These are phyloP conservation scores for Rhypophila decipiens DNA, from an alignment of 495 filamentous ascomycete genomes.

Conservation along the genomic window DNA sequence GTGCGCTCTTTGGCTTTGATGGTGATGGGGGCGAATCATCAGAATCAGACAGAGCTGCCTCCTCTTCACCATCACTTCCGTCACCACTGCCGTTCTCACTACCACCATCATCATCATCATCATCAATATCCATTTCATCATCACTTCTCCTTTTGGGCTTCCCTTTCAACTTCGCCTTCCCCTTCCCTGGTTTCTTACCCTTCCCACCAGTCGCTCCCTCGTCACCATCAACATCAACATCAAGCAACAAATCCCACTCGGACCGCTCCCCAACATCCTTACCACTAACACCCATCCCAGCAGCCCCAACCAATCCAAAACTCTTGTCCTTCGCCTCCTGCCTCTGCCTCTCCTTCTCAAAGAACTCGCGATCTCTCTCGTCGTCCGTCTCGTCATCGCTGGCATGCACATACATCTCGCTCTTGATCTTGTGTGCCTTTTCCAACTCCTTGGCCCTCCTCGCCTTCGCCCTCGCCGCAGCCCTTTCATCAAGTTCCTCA, in stretches of 20 bases:
- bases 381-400: conserved; percentile 77
- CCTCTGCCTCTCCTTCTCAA: conserved; percentile 53
- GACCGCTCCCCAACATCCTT: conserved; percentile 1
- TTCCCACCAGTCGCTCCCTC: not conserved
- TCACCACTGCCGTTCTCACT: not conserved
- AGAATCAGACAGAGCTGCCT: not conserved
- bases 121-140: conserved; percentile 8
- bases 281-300: not conserved
- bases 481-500: conserved; percentile 32
- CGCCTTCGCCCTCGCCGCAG: conserved; percentile 40
- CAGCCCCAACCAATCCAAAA: conserved; percentile 17
- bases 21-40: not conserved
- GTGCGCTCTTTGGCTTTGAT: not conserved
- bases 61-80: not conserved
- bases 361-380: conserved; percentile 62
- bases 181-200: not conserved
- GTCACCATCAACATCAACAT: conserved; percentile 2
- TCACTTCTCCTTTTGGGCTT: conserved; percentile 6
- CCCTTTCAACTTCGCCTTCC: conserved; percentile 2
- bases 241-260: conserved; percentile 13
- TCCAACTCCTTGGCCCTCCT: conserved; percentile 54
- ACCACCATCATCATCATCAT: not conserved
- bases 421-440: conserved; percentile 73
- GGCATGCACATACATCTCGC: conserved; percentile 67
- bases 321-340: conserved; percentile 22